Evolutionary conservation across 805 yeast genomes (phyloP).

Genomic region (Yarrowia sp.): DNA sequence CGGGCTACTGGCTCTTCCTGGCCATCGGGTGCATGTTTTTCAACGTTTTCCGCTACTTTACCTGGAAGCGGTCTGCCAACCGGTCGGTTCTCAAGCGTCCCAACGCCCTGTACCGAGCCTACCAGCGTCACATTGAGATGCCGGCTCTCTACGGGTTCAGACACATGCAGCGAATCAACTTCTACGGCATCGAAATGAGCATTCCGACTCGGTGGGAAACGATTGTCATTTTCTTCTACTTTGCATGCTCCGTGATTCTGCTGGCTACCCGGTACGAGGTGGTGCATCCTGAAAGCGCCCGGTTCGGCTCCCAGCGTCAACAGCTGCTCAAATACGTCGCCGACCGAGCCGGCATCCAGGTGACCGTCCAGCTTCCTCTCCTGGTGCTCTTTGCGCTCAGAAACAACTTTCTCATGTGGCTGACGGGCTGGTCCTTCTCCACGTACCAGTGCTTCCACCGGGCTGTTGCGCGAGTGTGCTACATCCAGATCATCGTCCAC

Average conservation of each 20-base stretch:
- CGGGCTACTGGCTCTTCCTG: conserved; percentile 48
- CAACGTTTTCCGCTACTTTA: conserved; percentile 38
- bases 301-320: conserved; percentile 49
- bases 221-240: conserved; percentile 54
- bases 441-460: conserved; percentile 66
- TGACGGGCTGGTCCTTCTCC: conserved; percentile 64
- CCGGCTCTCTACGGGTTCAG: conserved; percentile 51
- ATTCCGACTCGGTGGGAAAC: conserved; percentile 63
- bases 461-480: conserved; percentile 59
- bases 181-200: conserved; percentile 46
- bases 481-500: conserved; percentile 57
- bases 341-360: conserved; percentile 63
- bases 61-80: conserved; percentile 43
- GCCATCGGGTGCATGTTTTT: conserved; percentile 39
- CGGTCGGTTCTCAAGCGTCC: conserved; percentile 45
- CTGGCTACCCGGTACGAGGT: conserved; percentile 48
- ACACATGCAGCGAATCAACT: conserved; percentile 47
- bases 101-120: conserved; percentile 40
- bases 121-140: conserved; percentile 48
- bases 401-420: conserved; percentile 65
- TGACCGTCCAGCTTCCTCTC: conserved; percentile 59
- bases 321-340: conserved; percentile 55
- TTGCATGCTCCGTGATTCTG: conserved; percentile 50
- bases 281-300: conserved; percentile 51
- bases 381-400: conserved; percentile 66